A percentile compares a stretch with the other conserved stretches of the same genome.
Evolutionary conservation across 2,329 filamentous ascomycete genomes (phyloP).

Genomic region (Mycogone perniciosa): DNA sequence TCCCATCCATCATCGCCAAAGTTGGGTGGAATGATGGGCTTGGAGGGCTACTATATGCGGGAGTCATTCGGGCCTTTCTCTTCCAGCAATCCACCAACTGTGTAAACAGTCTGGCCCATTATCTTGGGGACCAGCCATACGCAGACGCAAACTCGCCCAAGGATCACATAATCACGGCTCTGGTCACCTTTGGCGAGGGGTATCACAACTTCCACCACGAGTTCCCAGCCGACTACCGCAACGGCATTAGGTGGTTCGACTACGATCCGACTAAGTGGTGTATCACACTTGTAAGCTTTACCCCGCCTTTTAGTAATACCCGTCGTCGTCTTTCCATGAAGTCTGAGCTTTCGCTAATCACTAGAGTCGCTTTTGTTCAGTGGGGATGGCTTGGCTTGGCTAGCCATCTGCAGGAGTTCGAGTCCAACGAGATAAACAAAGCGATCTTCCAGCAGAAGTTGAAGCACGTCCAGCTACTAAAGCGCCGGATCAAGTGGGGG

Average conservation of each 20-base stretch:
- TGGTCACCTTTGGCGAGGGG: slow-evolving; percentile 72
- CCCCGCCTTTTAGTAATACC: background rate
- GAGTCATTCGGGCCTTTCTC: slow-evolving; percentile 72
- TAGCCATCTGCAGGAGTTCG: slow-evolving; percentile 77
- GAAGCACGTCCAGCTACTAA: slow-evolving; percentile 78
- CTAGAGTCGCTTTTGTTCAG: background rate
- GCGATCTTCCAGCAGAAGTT: slow-evolving; percentile 71
- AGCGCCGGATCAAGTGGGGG: slow-evolving; percentile 69
- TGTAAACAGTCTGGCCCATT: slow-evolving; percentile 77
- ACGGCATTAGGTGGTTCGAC: slow-evolving; percentile 75
- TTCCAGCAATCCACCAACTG: slow-evolving; percentile 82
- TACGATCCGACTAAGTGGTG: slow-evolving; percentile 81
- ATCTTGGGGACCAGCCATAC: slow-evolving; percentile 78
- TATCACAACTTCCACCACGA: slow-evolving; percentile 90
- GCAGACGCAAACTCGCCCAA: slow-evolving; percentile 78
- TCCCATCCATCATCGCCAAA: slow-evolving; percentile 64
- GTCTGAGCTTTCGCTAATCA: too few relatives aligned
- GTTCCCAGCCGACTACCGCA: slow-evolving; percentile 79
- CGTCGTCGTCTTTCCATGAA: too few relatives aligned
- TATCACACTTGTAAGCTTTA: slow-evolving; percentile 50
- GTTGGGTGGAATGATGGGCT: slow-evolving; percentile 68
- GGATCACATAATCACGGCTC: slow-evolving; percentile 71
- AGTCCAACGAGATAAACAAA: slow-evolving; percentile 78
- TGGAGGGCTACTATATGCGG: slow-evolving; percentile 71
- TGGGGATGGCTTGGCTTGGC: slow-evolving; percentile 74